phyloP scores from a whole-genome alignment of 306 rosid species.

The Cucumis sativus region DNA sequence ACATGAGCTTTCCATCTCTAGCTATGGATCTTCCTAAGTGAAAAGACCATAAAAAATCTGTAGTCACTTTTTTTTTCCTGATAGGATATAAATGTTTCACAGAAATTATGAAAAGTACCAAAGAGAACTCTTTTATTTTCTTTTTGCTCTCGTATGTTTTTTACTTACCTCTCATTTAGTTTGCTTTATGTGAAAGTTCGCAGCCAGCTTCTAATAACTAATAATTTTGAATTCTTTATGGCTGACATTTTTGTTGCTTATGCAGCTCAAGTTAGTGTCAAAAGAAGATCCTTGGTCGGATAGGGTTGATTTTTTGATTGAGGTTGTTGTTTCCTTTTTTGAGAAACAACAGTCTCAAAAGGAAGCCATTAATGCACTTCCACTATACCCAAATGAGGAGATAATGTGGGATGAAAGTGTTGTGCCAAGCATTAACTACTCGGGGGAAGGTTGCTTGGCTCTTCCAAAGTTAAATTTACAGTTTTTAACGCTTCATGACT shows the following conservation, averaged over 20 bases:
- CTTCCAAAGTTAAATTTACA: conserved; percentile 91
- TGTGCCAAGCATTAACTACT: conserved; percentile 94
- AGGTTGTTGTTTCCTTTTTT: conserved; percentile 85
- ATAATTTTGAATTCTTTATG: background rate
- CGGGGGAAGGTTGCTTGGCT: conserved; percentile 99
- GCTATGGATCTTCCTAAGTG: background rate
- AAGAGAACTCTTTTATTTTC: background rate
- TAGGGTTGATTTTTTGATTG: conserved; percentile 86
- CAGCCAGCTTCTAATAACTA: background rate
- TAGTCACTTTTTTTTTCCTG: background rate
- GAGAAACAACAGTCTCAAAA: conserved; percentile 96
- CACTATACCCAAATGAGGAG: conserved; percentile 90
- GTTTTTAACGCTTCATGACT: conserved; percentile 95
- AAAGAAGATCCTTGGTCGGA: conserved; percentile 89
- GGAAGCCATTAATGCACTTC: conserved; percentile 96
- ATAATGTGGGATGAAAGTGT: conserved; percentile 99
- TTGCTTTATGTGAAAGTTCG: background rate
- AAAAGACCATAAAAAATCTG: background rate
- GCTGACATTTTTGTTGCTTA: conserved; percentile 14
- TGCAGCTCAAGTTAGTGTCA: conserved; percentile 88
- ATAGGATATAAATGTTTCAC: background rate
- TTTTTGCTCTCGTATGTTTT: background rate
- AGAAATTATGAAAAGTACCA: background rate
- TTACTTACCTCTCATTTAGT: background rate
- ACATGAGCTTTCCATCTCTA: background rate